Percentiles rank a stretch among this genome's conserved stretches.
Conservation (phyloP, 192 early-diverging fungal species). For the Gamsiella multidivaricata region DNA sequence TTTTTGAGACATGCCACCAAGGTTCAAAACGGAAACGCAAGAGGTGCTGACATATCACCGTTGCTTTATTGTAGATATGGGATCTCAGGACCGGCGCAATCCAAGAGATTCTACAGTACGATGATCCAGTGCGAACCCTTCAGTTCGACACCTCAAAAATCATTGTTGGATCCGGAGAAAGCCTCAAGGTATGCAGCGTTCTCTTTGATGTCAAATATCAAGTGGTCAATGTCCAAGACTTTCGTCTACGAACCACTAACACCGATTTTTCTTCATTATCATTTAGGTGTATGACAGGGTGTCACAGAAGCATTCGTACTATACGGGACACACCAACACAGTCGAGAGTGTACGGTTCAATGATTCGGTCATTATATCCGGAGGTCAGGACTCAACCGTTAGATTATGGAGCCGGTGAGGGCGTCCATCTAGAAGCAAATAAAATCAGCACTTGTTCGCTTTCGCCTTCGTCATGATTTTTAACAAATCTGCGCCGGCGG, state of each 20-base stretch:
- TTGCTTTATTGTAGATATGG: conserved; percentile 65
- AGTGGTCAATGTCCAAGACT: not conserved
- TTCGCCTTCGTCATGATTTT: too few species aligned
- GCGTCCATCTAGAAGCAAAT: not conserved
- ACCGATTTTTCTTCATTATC: not conserved
- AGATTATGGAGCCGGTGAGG: conserved; percentile 71
- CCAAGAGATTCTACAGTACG: conserved; percentile 68
- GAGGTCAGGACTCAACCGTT: conserved; percentile 71
- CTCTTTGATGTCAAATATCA: not conserved
- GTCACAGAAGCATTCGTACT: conserved; percentile 71
- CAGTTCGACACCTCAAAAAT: conserved; percentile 69
- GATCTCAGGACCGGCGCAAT: conserved; percentile 76
- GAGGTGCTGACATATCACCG: too few species aligned
- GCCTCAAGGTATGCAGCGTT: conserved; percentile 49
- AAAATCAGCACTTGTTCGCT: not conserved
- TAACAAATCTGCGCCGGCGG: too few species aligned
- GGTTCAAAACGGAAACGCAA: too few species aligned
- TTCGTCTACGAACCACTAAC: not conserved
- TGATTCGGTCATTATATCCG: conserved; percentile 63
- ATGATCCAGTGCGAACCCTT: conserved; percentile 59
- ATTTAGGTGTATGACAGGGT: conserved; percentile 70
- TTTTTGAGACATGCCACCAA: too few species aligned
- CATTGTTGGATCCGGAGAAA: conserved; percentile 63
- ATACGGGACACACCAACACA: conserved; percentile 61
- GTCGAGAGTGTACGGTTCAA: conserved; percentile 58